Percentiles rank a stretch among this genome's conserved stretches.
Evolutionary conservation across 768 basidiomycete species (phyloP).

Genomic region (Suillus cothurnatus): DNA sequence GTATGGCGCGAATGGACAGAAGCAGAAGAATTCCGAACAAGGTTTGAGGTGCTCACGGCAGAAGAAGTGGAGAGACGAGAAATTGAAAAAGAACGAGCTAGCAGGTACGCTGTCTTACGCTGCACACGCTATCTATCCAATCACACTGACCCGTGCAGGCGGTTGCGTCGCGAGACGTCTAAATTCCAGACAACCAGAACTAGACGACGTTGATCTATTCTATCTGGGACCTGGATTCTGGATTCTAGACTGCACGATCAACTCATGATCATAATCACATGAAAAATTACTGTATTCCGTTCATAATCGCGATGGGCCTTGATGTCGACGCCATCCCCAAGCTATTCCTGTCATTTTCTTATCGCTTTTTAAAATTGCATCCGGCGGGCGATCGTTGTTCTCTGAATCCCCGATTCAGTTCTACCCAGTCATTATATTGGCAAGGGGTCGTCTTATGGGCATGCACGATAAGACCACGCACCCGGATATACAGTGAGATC

Average conservation of each 20-base stretch:
- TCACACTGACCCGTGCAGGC: slow-evolving; percentile 37
- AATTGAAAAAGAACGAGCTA: slow-evolving; percentile 83
- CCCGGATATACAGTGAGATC: neutral
- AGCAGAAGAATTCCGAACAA: slow-evolving; percentile 86
- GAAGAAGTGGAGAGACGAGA: slow-evolving; percentile 94
- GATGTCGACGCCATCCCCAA: slow-evolving; percentile 6
- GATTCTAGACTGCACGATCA: neutral
- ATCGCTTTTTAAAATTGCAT: slow-evolving; percentile 10
- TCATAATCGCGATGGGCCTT: slow-evolving; percentile 23
- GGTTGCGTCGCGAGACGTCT: slow-evolving; percentile 64
- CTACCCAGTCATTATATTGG: neutral
- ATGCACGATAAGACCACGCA: neutral
- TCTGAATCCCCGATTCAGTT: neutral
- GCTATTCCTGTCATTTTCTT: neutral
- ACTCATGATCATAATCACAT: slow-evolving; percentile 3
- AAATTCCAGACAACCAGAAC: slow-evolving; percentile 58
- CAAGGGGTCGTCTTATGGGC: neutral
- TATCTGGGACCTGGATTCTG: neutral
- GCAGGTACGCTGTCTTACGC: slow-evolving; percentile 45
- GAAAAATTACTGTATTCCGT: slow-evolving; percentile 23
- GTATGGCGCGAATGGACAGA: slow-evolving; percentile 97
- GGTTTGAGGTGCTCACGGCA: slow-evolving; percentile 80
- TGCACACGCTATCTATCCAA: neutral
- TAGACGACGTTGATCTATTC: slow-evolving; percentile 35
- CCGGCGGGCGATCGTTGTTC: neutral